Evolutionary conservation across 352 stramenopile genomes (phyloP).

Genomic region (Saprolegnia parasitica): DNA sequence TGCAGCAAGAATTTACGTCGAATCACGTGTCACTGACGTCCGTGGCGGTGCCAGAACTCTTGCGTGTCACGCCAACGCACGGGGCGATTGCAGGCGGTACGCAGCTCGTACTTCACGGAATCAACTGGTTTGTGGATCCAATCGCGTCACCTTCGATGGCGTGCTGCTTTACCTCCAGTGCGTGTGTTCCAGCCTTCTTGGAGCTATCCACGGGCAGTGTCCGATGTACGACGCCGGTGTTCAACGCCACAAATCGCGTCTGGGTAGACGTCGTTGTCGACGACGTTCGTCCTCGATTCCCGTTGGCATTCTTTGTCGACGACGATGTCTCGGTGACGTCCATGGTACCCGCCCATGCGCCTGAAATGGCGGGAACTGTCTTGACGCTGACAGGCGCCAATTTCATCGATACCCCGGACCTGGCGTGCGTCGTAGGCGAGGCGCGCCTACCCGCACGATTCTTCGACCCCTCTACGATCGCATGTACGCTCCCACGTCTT

Average conservation of each 20-base stretch:
- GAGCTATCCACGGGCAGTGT: slow-evolving; percentile 30
- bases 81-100: neutral
- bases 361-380: slow-evolving; percentile 28
- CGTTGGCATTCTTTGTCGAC: slow-evolving; percentile 15
- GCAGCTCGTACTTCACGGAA: neutral
- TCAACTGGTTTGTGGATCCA: neutral
- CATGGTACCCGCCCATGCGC: slow-evolving; percentile 34
- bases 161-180: slow-evolving; percentile 6
- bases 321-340: slow-evolving; percentile 25
- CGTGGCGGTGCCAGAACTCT: neutral
- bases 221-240: slow-evolving; percentile 31
- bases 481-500: slow-evolving; percentile 22
- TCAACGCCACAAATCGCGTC: neutral
- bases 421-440: slow-evolving; percentile 34
- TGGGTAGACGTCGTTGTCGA: neutral
- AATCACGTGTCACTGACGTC: slow-evolving; percentile 17
- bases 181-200: neutral
- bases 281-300: neutral
- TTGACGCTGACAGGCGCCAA: slow-evolving; percentile 36
- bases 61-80: neutral
- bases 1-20: neutral
- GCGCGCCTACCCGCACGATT: slow-evolving; percentile 15
- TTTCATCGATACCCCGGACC: slow-evolving; percentile 34
- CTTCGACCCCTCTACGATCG: slow-evolving; percentile 25
- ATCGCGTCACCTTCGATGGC: neutral